These are phyloP conservation scores for Aspergillus hancockii DNA, from an alignment of 495 filamentous ascomycete genomes.

Conservation along the genomic window DNA sequence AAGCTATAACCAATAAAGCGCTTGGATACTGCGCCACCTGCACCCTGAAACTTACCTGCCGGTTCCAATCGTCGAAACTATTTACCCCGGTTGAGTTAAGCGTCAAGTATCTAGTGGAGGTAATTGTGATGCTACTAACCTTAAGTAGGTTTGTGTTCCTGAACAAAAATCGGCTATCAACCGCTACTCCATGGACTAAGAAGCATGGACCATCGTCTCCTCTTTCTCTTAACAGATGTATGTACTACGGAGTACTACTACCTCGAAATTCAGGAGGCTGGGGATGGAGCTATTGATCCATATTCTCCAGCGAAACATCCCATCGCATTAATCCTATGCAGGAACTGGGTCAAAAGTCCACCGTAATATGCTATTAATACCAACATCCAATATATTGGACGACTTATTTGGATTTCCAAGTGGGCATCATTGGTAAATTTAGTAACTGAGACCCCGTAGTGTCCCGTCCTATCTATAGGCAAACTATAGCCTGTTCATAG, in stretches of 20 bases:
- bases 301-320: no score
- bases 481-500: background rate
- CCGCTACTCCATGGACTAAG: background rate
- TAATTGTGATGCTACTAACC: background rate
- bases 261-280: background rate
- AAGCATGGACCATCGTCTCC: background rate
- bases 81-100: conserved; percentile 4
- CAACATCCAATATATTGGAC: background rate
- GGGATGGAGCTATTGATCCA: background rate
- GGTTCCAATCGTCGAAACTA: background rate
- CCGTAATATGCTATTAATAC: background rate
- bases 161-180: conserved; percentile 1
- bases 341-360: background rate
- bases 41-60: background rate
- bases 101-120: background rate
- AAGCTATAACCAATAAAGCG: conserved; percentile 6
- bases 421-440: background rate
- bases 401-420: background rate
- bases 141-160: conserved; percentile 1
- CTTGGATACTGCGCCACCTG: background rate
- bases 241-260: background rate
- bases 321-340: background rate
- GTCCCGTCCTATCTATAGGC: background rate
- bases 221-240: no score
- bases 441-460: background rate